Evolutionary conservation across 345 rosid species (phyloP), one percentile per base, ranked within the genome.

Genomic region (Hibiscus tridactylites): DNA sequence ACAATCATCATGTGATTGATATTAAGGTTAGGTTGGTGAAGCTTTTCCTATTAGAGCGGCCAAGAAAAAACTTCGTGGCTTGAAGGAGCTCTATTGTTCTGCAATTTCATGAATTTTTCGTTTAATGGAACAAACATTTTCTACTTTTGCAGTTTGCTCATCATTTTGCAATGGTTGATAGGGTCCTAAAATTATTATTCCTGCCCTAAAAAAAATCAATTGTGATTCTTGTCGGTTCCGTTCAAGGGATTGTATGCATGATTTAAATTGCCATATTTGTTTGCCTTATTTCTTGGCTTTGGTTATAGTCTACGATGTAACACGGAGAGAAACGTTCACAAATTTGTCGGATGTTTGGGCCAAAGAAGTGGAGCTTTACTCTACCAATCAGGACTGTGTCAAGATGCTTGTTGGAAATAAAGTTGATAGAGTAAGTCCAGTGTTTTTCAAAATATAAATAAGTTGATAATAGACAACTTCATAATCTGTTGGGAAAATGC

Each of bases 391-490:
- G 76, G 86, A 89, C 68, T 91, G 98, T 73, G 84, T 94, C 64
- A 91, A 87, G 89, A 87, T 94, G 87, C 97, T 94, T 19, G 98
- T 94, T 49, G 98, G 97, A 26, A 94, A 94, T 80, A 90, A 94
- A 90, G 95, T 94, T 46, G 98, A 94, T 68, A 82, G 77, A 78
- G 98, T 91, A 50, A 50, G 71, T 52, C 28, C 52, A n/a, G 9
- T 52, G 44, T 31, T 52, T n/a, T 50, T 66, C 19, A 0, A 54
- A 65, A 44, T 54, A 65, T 44, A 52, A 24, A 21, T 65, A 21
- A 63, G 37, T 44, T 65, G 35, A 44, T 24, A 12, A 21, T 6
- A 29, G 54, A 3, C 37, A 65, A 21, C 26, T 21, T 42, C 11
- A 21, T 44, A 11, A 21, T 65, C 54, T 44, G 21, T 3, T 24